These are phyloP conservation scores for Blastocystis sp. DNA, from an alignment of 352 stramenopile species.

Conservation along the genomic window DNA sequence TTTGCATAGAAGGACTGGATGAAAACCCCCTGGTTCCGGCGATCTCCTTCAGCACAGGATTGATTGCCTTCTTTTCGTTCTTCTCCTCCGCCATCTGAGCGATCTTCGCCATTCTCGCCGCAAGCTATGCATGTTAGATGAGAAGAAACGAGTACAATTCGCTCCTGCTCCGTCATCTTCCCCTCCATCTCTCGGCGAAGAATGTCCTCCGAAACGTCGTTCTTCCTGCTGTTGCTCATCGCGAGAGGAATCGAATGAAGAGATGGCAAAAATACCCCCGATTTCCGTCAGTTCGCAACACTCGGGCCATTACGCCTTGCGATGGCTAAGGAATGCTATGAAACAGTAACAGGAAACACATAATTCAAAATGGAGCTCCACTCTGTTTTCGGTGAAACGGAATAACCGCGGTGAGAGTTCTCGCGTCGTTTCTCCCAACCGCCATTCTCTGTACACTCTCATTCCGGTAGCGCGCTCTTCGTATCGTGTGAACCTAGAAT, in stretches of 20 bases:
- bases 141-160: conserved; percentile 8
- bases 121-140: conserved; percentile 26
- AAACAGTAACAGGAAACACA: too few species aligned
- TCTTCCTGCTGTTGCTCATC: neutral
- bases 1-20: neutral
- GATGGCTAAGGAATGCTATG: too few species aligned
- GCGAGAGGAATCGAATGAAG: neutral
- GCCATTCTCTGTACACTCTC: too few species aligned
- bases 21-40: neutral
- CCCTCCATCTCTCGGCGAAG: conserved; percentile 62
- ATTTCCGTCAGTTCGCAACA: too few species aligned
- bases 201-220: neutral
- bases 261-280: too few species aligned
- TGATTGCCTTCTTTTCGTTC: neutral
- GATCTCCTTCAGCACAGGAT: conserved; percentile 38
- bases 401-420: too few species aligned
- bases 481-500: too few species aligned
- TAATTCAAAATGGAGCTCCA: neutral
- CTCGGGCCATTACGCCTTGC: too few species aligned
- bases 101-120: conserved; percentile 63
- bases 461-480: too few species aligned
- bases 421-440: too few species aligned
- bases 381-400: too few species aligned
- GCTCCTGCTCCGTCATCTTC: conserved; percentile 67
- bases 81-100: conserved; percentile 61